Base-by-base conservation (phyloP, 768 basidiomycete species). In the Macrolepiota dolichaula region DNA sequence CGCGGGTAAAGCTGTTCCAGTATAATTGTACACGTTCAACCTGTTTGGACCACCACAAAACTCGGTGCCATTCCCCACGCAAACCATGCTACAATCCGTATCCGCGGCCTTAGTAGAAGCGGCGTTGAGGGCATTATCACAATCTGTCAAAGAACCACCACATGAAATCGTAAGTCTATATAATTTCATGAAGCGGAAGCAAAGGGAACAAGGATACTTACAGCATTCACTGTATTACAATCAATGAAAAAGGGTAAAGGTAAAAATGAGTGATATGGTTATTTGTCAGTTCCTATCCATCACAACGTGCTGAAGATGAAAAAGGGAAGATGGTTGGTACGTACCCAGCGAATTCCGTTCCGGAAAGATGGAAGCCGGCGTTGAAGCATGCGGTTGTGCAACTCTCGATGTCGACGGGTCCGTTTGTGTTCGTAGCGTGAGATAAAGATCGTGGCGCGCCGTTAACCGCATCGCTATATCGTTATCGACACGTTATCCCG, bases 31-130 rank as follows among this genome's bases (percentile, higher is more conserved):
- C 2, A 86, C 71, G 56, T 82, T 87, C 22, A 91, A 74, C 47
- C 82, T 74, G 67, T 87, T 79, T 0, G 89, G 86, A 36, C 90
- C 91, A 22, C 91, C 91, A 64, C 91, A 92, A 62, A 85, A 85
- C 66, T 91, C 85, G 0, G 84, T 76, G 42, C 71, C 72, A 61
- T 87, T 85, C 12, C 88, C 89, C 2, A 71, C 72, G 68, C 89
- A 92, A 27, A 77, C 64, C 88, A 89, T 90, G 65, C 77, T 79
- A 68, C 91, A 94, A 51, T 82, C 84, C 1, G 77, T 69, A n/a
- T 77, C 71, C 0, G 80, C 64, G 0, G 78, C 76, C 0, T 80
- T 76, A 22, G 73, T 77, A n/a, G 82, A 81, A 12, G 75, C 78
- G 62, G 83, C 81, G 32, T 67, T 69, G 62, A 87, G 72, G 24